A percentile compares a stretch with the other conserved stretches of the same genome.
phyloP scores from a whole-genome alignment of 1,284 basidiomycete species.

The Phlebopus sp. region DNA sequence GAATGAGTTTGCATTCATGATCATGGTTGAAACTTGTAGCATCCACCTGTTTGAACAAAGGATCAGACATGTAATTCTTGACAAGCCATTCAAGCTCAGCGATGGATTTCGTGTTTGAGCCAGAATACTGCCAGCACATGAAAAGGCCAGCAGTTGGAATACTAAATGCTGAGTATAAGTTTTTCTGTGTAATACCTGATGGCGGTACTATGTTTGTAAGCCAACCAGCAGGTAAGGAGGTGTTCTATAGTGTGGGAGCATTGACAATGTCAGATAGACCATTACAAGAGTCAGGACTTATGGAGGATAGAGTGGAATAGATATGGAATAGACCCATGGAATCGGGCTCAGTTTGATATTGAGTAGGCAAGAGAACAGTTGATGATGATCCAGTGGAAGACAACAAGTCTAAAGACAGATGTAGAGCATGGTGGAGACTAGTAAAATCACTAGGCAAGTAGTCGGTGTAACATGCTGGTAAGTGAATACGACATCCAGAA shows the following conservation, averaged over 20 bases:
- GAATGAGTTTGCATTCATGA: too few species aligned
- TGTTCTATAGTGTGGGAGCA: neutral
- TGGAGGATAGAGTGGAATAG: neutral
- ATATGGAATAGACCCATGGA: neutral
- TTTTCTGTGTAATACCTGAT: neutral
- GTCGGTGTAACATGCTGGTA: neutral
- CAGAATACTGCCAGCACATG: conserved; percentile 14
- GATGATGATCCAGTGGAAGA: neutral
- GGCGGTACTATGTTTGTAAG: neutral
- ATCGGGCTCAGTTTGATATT: neutral
- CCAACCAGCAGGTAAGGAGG: too few species aligned
- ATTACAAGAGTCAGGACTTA: neutral
- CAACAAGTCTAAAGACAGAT: neutral
- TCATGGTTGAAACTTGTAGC: neutral
- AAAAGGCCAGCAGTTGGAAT: conserved; percentile 7
- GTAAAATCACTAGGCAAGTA: neutral
- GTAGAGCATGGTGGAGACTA: neutral
- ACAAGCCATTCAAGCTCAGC: neutral
- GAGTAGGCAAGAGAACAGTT: neutral
- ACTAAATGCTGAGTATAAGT: conserved; percentile 8
- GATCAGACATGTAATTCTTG: neutral
- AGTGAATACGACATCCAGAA: conserved; percentile 1
- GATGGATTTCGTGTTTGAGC: conserved; percentile 6
- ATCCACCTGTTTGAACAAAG: too few species aligned
- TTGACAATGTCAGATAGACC: neutral